Percentiles rank a stretch among this genome's conserved stretches.
Evolutionary conservation across 2,329 filamentous ascomycete species (phyloP).

Genomic region (Fusarium buxicola): DNA sequence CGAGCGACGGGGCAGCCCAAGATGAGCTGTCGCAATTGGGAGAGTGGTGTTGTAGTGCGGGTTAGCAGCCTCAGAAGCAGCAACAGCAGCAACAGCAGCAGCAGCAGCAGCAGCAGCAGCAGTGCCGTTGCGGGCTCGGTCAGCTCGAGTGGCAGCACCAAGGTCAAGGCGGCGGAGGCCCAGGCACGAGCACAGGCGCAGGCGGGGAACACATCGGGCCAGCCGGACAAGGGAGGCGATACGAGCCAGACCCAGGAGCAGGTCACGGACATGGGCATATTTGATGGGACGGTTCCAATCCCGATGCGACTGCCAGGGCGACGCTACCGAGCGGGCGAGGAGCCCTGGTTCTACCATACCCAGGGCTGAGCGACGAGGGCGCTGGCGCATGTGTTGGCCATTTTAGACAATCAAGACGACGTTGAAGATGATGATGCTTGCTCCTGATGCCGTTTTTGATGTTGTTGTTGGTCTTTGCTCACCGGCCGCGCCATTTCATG

Average conservation of each 20-base stretch:
- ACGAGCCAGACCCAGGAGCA: constrained; percentile 28
- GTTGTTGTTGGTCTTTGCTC: constrained; percentile 29
- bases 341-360: constrained; percentile 58
- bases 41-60: constrained; percentile 87
- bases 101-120: constrained; percentile 19
- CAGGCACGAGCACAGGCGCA: constrained; percentile 36
- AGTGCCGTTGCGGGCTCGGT: constrained; percentile 11
- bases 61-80: constrained; percentile 51
- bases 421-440: constrained; percentile 23
- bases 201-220: constrained; percentile 31
- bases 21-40: constrained; percentile 92
- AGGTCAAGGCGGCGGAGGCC: constrained; percentile 36
- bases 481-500: constrained; percentile 8
- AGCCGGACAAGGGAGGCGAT: constrained; percentile 35
- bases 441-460: constrained; percentile 20
- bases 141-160: constrained; percentile 25
- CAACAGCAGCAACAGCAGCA: constrained; percentile 24
- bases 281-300: constrained; percentile 67
- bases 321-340: constrained; percentile 56
- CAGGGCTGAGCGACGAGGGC: constrained; percentile 41
- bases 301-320: constrained; percentile 72
- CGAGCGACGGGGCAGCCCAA: constrained; percentile 74
- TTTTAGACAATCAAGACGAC: constrained; percentile 17
- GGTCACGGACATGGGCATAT: constrained; percentile 53
- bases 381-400: constrained; percentile 20